These are phyloP conservation scores for Hamamelis virginiana DNA, from an alignment of 164 flowering plant species.

Conservation along the genomic window DNA sequence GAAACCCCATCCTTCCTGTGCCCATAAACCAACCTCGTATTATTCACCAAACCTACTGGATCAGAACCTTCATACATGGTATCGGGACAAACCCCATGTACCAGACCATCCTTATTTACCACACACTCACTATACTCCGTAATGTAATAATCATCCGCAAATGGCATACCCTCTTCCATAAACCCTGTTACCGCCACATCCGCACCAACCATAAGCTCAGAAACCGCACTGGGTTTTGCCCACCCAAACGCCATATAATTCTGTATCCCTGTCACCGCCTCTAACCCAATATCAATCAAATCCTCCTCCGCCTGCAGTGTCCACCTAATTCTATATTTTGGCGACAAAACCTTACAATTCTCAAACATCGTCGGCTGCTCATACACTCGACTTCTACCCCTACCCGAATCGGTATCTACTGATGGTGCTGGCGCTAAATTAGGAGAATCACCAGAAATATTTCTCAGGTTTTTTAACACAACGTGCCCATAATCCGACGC, in stretches of 20 bases:
- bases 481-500: slow-evolving; percentile 83
- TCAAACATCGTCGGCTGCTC: slow-evolving; percentile 76
- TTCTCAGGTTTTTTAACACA: slow-evolving; percentile 23
- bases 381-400: slow-evolving; percentile 6
- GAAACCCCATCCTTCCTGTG: slow-evolving; percentile 93
- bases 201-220: slow-evolving; percentile 59
- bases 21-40: slow-evolving; percentile 75
- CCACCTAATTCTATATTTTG: slow-evolving; percentile 75
- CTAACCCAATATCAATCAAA: slow-evolving; percentile 77
- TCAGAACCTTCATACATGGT: slow-evolving; percentile 55
- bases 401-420: not conserved
- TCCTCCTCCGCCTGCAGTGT: slow-evolving; percentile 42
- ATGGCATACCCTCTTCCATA: slow-evolving; percentile 76
- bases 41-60: slow-evolving; percentile 52
- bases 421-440: slow-evolving; percentile 34
- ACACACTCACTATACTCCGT: slow-evolving; percentile 77
- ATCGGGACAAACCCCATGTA: slow-evolving; percentile 90
- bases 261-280: slow-evolving; percentile 58
- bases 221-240: slow-evolving; percentile 56
- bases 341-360: slow-evolving; percentile 67
- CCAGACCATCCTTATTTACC: slow-evolving; percentile 56
- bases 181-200: slow-evolving; percentile 87
- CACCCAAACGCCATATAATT: slow-evolving; percentile 94
- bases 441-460: slow-evolving; percentile 17
- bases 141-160: slow-evolving; percentile 83